Conservation (phyloP, 2,329 filamentous ascomycete species). For the Rosellinia necatrix region DNA sequence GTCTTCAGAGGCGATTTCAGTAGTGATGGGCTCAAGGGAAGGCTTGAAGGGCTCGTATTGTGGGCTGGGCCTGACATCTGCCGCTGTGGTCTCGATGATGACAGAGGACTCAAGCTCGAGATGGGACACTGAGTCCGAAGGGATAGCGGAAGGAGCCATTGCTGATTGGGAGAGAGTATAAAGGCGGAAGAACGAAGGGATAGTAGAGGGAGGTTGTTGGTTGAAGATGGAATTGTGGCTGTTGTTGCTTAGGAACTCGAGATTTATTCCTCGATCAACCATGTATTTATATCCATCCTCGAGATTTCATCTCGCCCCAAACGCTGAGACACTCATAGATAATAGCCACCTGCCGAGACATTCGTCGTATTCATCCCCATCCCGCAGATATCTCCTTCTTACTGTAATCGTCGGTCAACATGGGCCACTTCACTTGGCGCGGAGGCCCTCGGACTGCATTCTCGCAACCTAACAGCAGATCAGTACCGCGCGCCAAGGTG, state of each 20-base stretch:
- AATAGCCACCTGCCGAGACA: constrained; percentile 8
- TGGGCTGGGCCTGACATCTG: constrained; percentile 25
- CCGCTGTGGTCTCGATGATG: constrained; percentile 23
- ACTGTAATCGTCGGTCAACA: constrained; percentile 18
- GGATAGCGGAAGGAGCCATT: constrained; percentile 29
- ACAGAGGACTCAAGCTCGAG: constrained; percentile 29
- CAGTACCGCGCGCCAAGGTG: constrained; percentile 21
- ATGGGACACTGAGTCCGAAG: constrained; percentile 24
- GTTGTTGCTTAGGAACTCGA: neutral
- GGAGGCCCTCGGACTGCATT: constrained; percentile 18
- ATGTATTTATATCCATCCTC: constrained; percentile 25
- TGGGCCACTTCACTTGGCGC: constrained; percentile 29
- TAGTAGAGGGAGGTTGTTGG: neutral
- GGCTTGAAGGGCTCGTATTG: constrained; percentile 28
- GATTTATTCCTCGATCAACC: neutral
- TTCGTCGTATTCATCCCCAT: constrained; percentile 4
- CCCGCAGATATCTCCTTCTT: constrained; percentile 14
- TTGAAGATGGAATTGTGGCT: neutral
- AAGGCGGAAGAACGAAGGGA: neutral
- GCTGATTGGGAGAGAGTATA: neutral
- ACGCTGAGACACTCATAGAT: neutral
- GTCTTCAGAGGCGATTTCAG: constrained; percentile 16
- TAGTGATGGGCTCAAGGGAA: constrained; percentile 14
- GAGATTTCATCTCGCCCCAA: neutral
- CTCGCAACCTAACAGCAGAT: constrained; percentile 11